phyloP scores from a whole-genome alignment of 768 basidiomycete species.

The Tulasnella sp. region DNA sequence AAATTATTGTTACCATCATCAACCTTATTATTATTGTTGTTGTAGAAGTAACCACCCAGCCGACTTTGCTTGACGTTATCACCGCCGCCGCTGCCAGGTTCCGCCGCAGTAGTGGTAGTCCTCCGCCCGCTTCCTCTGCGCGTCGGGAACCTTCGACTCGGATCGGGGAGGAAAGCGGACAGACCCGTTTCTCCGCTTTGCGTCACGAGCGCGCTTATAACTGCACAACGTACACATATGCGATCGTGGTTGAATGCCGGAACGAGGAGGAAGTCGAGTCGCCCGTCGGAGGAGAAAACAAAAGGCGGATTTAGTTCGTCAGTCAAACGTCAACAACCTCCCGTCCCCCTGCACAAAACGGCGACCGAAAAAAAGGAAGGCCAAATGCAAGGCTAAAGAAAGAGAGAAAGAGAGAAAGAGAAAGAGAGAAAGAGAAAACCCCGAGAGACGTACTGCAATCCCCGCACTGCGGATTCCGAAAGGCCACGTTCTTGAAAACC shows the following conservation, averaged over 20 bases:
- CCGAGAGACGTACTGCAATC: slow-evolving; percentile 18
- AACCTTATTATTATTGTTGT: too few relatives aligned
- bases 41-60: too few relatives aligned
- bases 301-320: neutral
- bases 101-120: too few relatives aligned
- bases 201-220: slow-evolving; percentile 20
- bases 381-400: too few relatives aligned
- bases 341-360: too few relatives aligned
- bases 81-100: too few relatives aligned
- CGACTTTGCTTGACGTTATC: too few relatives aligned
- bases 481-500: slow-evolving; percentile 20
- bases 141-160: neutral
- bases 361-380: too few relatives aligned
- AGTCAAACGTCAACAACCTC: neutral
- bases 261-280: neutral
- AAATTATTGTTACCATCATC: too few relatives aligned
- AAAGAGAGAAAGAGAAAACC: too few relatives aligned
- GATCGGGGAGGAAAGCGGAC: slow-evolving; percentile 22
- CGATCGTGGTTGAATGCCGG: neutral
- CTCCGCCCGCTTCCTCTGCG: neutral
- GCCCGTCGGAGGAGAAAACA: too few relatives aligned
- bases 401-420: too few relatives aligned
- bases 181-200: slow-evolving; percentile 19
- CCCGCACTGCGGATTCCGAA: slow-evolving; percentile 19
- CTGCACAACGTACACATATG: neutral